phyloP scores from a whole-genome alignment of 1,284 basidiomycete genomes.

The Ceratobasidium theobromae region DNA sequence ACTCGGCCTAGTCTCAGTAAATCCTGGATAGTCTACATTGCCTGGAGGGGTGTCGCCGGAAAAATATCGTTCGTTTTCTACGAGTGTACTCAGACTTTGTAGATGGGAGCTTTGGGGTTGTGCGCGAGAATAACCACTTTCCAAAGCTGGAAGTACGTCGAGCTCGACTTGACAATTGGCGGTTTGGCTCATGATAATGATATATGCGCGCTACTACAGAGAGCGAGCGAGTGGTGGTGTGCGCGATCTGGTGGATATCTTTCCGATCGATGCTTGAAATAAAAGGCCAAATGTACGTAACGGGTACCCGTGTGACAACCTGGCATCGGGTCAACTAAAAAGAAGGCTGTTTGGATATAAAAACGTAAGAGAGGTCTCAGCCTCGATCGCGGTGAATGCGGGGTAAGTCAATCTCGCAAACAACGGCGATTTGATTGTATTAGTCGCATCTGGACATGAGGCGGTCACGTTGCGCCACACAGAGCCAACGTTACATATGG shows the following conservation, averaged over 20 bases:
- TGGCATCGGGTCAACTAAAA: neutral
- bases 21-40: neutral
- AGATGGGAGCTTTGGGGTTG: neutral
- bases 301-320: neutral
- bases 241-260: neutral
- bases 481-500: no score
- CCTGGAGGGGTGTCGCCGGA: no score
- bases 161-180: slow-evolving; percentile 2
- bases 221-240: no score
- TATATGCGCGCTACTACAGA: no score
- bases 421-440: no score
- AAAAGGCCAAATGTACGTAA: neutral
- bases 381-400: neutral
- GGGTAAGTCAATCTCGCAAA: neutral
- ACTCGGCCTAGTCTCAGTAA: no score
- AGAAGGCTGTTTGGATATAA: neutral
- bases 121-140: neutral
- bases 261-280: neutral
- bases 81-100: no score
- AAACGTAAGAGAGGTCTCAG: neutral
- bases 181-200: neutral
- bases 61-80: neutral
- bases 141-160: slow-evolving; percentile 14
- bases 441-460: no score
- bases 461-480: no score